Evolutionary conservation across 805 yeast genomes (phyloP).

Genomic region (Saccharomycopsis fermentans): DNA sequence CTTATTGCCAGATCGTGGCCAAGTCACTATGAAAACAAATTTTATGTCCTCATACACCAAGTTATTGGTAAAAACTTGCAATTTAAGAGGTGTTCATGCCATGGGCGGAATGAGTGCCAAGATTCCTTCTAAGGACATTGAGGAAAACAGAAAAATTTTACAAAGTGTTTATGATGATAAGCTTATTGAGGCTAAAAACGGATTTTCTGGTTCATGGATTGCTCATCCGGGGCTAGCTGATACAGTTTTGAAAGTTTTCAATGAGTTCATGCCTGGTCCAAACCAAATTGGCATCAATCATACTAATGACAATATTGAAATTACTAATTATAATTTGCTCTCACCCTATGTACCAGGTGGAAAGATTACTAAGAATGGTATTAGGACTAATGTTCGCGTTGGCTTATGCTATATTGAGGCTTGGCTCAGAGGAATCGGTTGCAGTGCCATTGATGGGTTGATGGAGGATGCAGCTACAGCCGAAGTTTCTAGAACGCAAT

Average conservation of each 20-base stretch:
- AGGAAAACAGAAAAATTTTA: constrained; percentile 53
- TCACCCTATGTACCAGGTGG: constrained; percentile 52
- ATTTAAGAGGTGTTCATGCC: constrained; percentile 64
- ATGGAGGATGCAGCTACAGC: constrained; percentile 80
- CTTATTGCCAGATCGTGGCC: constrained; percentile 58
- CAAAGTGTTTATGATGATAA: constrained; percentile 60
- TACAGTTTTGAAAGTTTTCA: constrained; percentile 56
- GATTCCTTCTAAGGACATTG: constrained; percentile 61
- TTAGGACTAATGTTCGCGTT: constrained; percentile 50
- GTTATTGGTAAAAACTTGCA: constrained; percentile 57
- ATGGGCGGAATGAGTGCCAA: constrained; percentile 78
- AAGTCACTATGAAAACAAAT: constrained; percentile 59
- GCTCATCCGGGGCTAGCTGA: constrained; percentile 66
- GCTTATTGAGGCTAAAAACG: constrained; percentile 55
- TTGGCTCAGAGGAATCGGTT: constrained; percentile 62
- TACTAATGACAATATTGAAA: constrained; percentile 31
- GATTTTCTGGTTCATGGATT: constrained; percentile 73
- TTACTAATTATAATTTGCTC: constrained; percentile 51
- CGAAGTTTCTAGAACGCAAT: constrained; percentile 63
- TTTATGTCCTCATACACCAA: constrained; percentile 61
- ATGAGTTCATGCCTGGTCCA: constrained; percentile 67
- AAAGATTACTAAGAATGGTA: constrained; percentile 52
- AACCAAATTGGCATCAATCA: constrained; percentile 46
- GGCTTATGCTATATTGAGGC: constrained; percentile 66
- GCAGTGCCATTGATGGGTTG: constrained; percentile 64